Evolutionary conservation across 2,329 filamentous ascomycete genomes (phyloP), one percentile per base, ranked within the genome.

Genomic region (Passalora sequoiae): DNA sequence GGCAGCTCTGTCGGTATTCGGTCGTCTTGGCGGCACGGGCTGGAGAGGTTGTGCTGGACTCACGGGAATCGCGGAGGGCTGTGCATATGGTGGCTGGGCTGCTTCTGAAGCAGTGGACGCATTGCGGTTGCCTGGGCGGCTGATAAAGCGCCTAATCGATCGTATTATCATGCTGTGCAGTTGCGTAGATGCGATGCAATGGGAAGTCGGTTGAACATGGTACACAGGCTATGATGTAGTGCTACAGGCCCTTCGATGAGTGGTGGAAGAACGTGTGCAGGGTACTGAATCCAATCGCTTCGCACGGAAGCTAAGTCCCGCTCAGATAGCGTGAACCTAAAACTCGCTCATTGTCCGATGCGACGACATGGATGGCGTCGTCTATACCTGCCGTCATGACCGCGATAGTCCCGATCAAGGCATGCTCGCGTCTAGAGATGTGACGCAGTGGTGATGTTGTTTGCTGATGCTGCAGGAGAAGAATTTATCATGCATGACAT

Each of bases 131-230:
- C n/a, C n/a, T n/a, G n/a, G n/a, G 38, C n/a, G 15, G 5, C n/a
- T n/a, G 13, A 13, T 12, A 9, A 20, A 13, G 24, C 17, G 25
- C 31, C 9, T 31, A 4, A 17, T 17, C 17, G 37, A 30, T 31
- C 22, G 15, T 20, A 15, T 10, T 19, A 40, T 40, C 37, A 40
- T 40, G 37, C 15, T 22, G 25, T 40, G 33, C 33, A 24, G 13
- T 3, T 6, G 19, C 33, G n/a, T n/a, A n/a, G n/a, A n/a, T n/a
- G n/a, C n/a, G n/a, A n/a, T n/a, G n/a, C n/a, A n/a, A n/a, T n/a
- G n/a, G n/a, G n/a, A n/a, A n/a, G n/a, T n/a, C n/a, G n/a, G n/a
- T n/a, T n/a, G n/a, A n/a, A n/a, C n/a, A n/a, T n/a, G n/a, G n/a
- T n/a, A n/a, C n/a, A n/a, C n/a, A n/a, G n/a, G n/a, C n/a, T n/a